phyloP scores from a whole-genome alignment of 176 grass and related monocot species.

The Secale cereale region DNA sequence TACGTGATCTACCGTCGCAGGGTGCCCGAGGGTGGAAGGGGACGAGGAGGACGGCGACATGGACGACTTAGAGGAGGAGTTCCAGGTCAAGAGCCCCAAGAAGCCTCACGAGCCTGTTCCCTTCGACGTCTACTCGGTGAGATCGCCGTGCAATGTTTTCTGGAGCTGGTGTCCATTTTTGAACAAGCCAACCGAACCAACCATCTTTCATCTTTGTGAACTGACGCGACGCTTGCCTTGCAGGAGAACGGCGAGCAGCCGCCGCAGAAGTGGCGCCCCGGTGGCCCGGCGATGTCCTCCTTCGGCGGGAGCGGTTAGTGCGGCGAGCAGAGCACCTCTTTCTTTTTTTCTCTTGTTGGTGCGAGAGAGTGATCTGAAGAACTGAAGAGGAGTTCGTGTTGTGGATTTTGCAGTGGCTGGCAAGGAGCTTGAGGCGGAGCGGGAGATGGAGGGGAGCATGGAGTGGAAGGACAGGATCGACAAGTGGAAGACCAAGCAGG shows the following conservation, averaged over 20 bases:
- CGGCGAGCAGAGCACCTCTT: not conserved
- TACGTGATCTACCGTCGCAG: constrained; percentile 16
- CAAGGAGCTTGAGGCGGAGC: constrained; percentile 85
- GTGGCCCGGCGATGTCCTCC: constrained; percentile 63
- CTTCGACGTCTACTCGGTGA: constrained; percentile 76
- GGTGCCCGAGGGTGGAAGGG: constrained; percentile 58
- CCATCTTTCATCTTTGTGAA: not conserved
- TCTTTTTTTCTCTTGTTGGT: not conserved
- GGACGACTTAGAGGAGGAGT: constrained; percentile 85
- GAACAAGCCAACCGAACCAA: too few relatives aligned
- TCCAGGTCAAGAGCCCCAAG: constrained; percentile 61
- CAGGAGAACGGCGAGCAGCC: constrained; percentile 83
- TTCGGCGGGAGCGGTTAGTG: constrained; percentile 79
- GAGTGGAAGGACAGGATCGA: constrained; percentile 99
- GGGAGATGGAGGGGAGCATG: constrained; percentile 89
- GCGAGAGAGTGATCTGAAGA: constrained; percentile 2
- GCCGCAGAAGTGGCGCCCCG: constrained; percentile 55
- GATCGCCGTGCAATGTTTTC: not conserved
- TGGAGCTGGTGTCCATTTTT: not conserved
- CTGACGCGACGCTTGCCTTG: not conserved
- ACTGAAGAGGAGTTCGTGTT: not conserved
- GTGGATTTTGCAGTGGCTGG: constrained; percentile 52
- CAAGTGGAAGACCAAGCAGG: constrained; percentile 91
- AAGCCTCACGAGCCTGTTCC: constrained; percentile 53
- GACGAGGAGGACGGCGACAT: constrained; percentile 75